These are phyloP conservation scores for Hypoxylon sp. DNA, from an alignment of 2,329 filamentous ascomycete genomes.

Conservation along the genomic window DNA sequence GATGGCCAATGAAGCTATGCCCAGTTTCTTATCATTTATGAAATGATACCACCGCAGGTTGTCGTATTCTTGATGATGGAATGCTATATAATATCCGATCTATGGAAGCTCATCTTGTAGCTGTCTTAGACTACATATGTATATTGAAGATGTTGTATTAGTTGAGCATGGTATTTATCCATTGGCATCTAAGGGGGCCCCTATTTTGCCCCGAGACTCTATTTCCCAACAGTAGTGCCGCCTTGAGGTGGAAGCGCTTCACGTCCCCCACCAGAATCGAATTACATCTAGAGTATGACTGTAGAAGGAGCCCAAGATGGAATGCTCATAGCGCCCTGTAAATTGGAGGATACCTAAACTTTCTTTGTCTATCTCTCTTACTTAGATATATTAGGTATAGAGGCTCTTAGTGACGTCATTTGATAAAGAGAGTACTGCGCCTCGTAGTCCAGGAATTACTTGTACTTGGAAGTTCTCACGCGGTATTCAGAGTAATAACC, in stretches of 20 bases:
- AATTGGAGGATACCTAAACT: no score
- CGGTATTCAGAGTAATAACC: no score
- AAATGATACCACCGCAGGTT: background rate
- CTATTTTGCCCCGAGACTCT: background rate
- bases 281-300: no score
- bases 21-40: background rate
- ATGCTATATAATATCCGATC: background rate
- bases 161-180: background rate
- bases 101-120: background rate
- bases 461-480: no score
- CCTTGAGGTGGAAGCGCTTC: background rate
- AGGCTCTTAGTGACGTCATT: no score
- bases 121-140: background rate
- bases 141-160: background rate
- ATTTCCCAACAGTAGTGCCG: background rate
- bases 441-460: no score
- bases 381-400: no score
- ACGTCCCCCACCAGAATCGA: no score
- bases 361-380: no score
- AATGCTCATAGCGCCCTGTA: no score
- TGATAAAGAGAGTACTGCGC: no score
- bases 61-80: background rate
- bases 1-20: slow-evolving; percentile 1
- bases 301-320: no score
- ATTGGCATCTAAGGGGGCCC: background rate